A percentile compares a stretch with the other conserved stretches of the same genome.
phyloP scores from a whole-genome alignment of 148 eudicot species.

The Rhododendron kiyosumense region DNA sequence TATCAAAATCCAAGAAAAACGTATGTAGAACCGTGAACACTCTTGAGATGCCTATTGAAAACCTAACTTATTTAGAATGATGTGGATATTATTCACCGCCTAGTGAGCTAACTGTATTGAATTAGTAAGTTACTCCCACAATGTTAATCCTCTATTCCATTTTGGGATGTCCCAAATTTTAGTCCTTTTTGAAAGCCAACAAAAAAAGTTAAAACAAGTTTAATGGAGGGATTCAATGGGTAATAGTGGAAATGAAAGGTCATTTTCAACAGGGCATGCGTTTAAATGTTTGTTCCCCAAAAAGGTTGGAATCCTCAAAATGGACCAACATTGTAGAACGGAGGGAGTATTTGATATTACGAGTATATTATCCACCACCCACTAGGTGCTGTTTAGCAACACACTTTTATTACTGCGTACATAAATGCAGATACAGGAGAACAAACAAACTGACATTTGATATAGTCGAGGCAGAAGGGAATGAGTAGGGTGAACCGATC shows the following conservation, averaged over 20 bases:
- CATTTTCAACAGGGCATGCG: background rate
- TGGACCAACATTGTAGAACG: background rate
- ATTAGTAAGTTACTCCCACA: background rate
- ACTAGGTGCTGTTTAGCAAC: background rate
- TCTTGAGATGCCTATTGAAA: too few species aligned
- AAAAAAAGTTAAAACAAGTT: too few species aligned
- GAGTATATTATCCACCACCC: background rate
- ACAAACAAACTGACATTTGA: conserved; percentile 48
- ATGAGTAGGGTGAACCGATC: conserved; percentile 81
- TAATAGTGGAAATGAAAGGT: background rate
- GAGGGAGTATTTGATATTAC: background rate
- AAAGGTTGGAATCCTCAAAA: background rate
- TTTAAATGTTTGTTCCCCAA: background rate
- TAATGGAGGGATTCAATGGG: too few species aligned
- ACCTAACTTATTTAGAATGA: background rate
- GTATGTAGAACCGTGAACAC: background rate
- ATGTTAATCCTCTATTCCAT: background rate
- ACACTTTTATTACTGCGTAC: background rate
- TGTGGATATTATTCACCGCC: background rate
- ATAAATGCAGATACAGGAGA: background rate
- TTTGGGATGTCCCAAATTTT: background rate
- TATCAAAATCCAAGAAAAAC: background rate
- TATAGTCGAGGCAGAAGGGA: conserved; percentile 83
- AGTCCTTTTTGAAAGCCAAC: background rate
- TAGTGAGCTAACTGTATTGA: background rate